Base-by-base conservation (phyloP, 2,329 filamentous ascomycete genomes). In the Alternaria longipes region DNA sequence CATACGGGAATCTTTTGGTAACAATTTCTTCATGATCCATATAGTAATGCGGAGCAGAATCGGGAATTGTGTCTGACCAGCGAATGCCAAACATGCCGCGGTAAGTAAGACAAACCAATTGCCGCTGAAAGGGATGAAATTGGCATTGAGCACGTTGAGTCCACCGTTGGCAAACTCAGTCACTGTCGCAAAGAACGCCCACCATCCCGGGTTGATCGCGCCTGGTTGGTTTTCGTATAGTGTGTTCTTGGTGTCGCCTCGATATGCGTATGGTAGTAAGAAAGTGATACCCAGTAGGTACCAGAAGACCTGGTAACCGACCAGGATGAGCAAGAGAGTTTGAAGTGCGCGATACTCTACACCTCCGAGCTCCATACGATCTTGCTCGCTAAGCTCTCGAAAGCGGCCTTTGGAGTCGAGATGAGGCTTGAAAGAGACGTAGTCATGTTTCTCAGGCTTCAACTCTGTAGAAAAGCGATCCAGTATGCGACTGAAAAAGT, bases 41-140 rank as follows among this genome's bases (percentile, higher is more conserved):
- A 91, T 83, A 8, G 85, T 78, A 1, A 89, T 73, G 0, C 88
- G 83, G 0, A 89, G 80, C 54, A 89, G 81, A 20, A 87, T 77
- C 0, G 87, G 88, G 59, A 88, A 90, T 47, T 81, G 81, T 0
- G 85, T 87, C 54, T 86, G 85, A 2, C 85, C 85, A 0, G 83
- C 82, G 7, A 86, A 80, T 3, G 84, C 84, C 2, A 86, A 66
- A 14, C 83, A 75, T 4, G 78, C 80, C 76, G 86, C 79, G 3
- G 79, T 83, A 50, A 85, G 72, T 54, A 86, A 68, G 58, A 86
- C 76, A 3, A 78, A 82, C n/a, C 76, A 74, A 28, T 72, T 69
- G 0, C 70, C 80, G 59, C 86, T 84, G 59, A 89, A 90, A 0
- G 86, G 85, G 4, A 86, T 80, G 80, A 92, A 89, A 3, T 84